These are phyloP conservation scores for Ziziphus jujuba DNA, from an alignment of 306 rosid genomes.

Conservation along the genomic window DNA sequence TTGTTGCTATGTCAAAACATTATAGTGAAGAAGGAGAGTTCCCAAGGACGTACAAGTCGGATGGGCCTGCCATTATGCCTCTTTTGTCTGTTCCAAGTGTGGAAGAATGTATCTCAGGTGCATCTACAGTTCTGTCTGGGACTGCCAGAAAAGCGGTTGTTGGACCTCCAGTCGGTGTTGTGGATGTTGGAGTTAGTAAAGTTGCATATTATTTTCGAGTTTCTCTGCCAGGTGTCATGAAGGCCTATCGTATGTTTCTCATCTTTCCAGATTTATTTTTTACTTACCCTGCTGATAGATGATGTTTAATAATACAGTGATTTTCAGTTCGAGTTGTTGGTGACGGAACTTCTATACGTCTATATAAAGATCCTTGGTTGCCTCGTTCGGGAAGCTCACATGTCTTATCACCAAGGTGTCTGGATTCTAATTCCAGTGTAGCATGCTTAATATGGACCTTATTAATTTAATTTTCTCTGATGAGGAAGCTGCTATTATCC, in stretches of 20 bases:
- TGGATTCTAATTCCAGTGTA: no score
- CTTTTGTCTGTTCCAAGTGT: conserved; percentile 35
- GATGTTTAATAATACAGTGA: not conserved
- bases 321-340: not conserved
- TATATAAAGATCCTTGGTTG: no score
- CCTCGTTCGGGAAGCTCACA: no score
- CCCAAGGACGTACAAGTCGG: conserved; percentile 27
- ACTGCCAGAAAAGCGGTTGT: conserved; percentile 46
- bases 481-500: no score
- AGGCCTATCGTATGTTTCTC: conserved; percentile 46
- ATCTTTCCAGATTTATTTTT: conserved; percentile 19
- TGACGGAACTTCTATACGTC: no score
- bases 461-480: no score
- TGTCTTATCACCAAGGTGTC: no score
- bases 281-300: not conserved
- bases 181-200: conserved; percentile 59
- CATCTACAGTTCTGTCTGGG: conserved; percentile 49
- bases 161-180: conserved; percentile 63
- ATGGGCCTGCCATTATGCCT: conserved; percentile 49
- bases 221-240: conserved; percentile 69
- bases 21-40: conserved; percentile 28
- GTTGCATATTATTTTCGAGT: conserved; percentile 66
- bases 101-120: conserved; percentile 26
- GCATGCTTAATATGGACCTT: no score
- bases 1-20: conserved; percentile 18